Conservation (phyloP, 2,329 filamentous ascomycete species). For the Magnaporthiopsis incrustans region DNA sequence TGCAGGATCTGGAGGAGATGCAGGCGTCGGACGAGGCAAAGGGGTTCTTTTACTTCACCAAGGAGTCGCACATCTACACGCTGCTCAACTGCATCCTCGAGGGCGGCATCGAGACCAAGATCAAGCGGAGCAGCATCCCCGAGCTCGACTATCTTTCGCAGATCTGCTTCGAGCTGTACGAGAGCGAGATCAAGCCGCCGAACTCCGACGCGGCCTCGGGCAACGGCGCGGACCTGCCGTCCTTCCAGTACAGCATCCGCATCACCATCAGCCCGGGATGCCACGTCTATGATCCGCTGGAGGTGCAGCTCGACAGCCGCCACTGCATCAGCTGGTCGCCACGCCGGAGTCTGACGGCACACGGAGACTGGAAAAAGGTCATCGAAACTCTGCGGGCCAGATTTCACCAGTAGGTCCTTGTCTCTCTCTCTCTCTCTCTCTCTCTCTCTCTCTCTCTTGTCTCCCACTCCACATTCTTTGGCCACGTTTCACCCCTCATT, state of each 20-base stretch:
- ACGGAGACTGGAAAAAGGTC: conserved; percentile 94
- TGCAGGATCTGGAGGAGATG: conserved; percentile 92
- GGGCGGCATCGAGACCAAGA: conserved; percentile 94
- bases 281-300: conserved; percentile 91
- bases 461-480: conserved; percentile 3
- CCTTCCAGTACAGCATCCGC: conserved; percentile 89
- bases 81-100: conserved; percentile 96
- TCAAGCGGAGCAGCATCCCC: conserved; percentile 87
- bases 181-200: conserved; percentile 67
- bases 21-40: conserved; percentile 92
- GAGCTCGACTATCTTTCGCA: conserved; percentile 96
- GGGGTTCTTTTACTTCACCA: conserved; percentile 98
- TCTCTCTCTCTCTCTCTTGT: conserved; percentile 10
- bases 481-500: neutral
- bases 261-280: conserved; percentile 95
- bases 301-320: conserved; percentile 91
- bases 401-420: conserved; percentile 71
- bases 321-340: conserved; percentile 94
- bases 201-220: neutral
- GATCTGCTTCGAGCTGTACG: conserved; percentile 97
- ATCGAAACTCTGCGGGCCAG: conserved; percentile 91
- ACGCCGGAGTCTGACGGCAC: conserved; percentile 79
- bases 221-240: conserved; percentile 36
- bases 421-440: conserved; percentile 11
- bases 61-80: conserved; percentile 98